Conservation (phyloP, 1,284 basidiomycete species). For the Singerocomus inundabilis region DNA sequence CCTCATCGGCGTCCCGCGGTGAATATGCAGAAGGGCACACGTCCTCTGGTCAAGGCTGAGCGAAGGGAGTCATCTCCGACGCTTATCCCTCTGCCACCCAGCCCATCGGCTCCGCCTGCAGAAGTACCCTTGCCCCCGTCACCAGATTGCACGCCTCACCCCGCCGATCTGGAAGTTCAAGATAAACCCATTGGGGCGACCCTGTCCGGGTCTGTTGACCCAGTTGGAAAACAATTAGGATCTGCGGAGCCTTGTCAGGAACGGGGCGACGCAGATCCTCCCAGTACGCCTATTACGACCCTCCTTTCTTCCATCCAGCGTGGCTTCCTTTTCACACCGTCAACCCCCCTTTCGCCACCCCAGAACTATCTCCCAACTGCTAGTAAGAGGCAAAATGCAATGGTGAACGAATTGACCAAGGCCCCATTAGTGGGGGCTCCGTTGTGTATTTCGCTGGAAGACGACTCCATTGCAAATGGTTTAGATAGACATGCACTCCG, state of each 20-base stretch:
- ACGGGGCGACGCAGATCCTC: conserved; percentile 6
- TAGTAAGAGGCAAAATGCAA: conserved; percentile 19
- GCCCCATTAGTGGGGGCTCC: neutral
- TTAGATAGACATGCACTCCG: conserved; percentile 28
- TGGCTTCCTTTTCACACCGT: conserved; percentile 64
- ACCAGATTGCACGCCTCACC: conserved; percentile 12
- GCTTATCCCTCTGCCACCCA: conserved; percentile 34
- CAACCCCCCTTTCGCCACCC: conserved; percentile 56
- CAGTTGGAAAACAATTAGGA: neutral
- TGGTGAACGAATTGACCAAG: conserved; percentile 4
- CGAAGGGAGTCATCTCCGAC: conserved; percentile 20
- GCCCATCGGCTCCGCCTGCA: conserved; percentile 21
- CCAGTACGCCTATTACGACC: conserved; percentile 65
- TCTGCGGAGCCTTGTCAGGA: conserved; percentile 4
- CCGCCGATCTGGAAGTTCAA: neutral
- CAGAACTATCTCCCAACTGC: conserved; percentile 41
- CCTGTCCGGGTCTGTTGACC: neutral
- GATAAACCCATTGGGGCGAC: conserved; percentile 1
- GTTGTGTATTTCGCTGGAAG: conserved; percentile 17
- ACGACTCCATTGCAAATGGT: conserved; percentile 9
- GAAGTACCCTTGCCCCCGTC: conserved; percentile 32
- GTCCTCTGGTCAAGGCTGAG: conserved; percentile 14
- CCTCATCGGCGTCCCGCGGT: conserved; percentile 10
- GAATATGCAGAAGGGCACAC: conserved; percentile 11
- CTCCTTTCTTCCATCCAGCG: conserved; percentile 66